These are phyloP conservation scores for Grosmannia serpens DNA, from an alignment of 2,329 filamentous ascomycete genomes.

Conservation along the genomic window DNA sequence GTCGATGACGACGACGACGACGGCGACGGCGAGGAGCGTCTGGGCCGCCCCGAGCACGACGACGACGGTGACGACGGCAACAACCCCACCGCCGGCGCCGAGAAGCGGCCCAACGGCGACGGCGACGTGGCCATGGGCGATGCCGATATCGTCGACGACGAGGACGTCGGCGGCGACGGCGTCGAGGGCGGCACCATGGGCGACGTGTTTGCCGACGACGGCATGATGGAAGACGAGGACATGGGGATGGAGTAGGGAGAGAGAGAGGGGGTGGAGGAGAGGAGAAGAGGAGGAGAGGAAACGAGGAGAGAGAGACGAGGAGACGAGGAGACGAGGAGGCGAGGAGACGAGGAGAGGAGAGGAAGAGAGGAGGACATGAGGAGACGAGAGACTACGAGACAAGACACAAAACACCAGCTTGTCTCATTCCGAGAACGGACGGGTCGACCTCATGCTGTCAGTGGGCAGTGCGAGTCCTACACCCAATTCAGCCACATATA, in stretches of 20 bases:
- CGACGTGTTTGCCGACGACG: slow-evolving; percentile 27
- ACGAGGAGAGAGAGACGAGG: not conserved
- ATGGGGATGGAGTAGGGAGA: slow-evolving; percentile 20
- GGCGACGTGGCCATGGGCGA: slow-evolving; percentile 30
- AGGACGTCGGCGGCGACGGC: slow-evolving; percentile 42
- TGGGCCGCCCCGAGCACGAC: slow-evolving; percentile 18
- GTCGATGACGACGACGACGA: slow-evolving; percentile 19
- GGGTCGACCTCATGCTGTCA: too few relatives aligned
- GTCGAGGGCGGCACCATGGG: slow-evolving; percentile 44
- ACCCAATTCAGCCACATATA: not conserved
- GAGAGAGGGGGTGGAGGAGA: not conserved
- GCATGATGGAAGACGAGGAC: slow-evolving; percentile 21
- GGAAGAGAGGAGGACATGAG: too few relatives aligned
- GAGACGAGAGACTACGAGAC: too few relatives aligned
- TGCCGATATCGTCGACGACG: slow-evolving; percentile 37
- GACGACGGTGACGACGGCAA: slow-evolving; percentile 30
- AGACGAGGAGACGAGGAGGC: too few relatives aligned
- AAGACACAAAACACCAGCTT: too few relatives aligned
- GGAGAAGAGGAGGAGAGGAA: not conserved
- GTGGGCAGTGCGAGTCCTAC: too few relatives aligned
- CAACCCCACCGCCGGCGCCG: slow-evolving; percentile 13
- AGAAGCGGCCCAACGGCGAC: slow-evolving; percentile 15
- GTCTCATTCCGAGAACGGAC: too few relatives aligned
- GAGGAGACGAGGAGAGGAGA: not conserved
- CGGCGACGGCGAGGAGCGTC: slow-evolving; percentile 20